phyloP scores from a whole-genome alignment of 495 filamentous ascomycete species.

The Extremus antarcticus region DNA sequence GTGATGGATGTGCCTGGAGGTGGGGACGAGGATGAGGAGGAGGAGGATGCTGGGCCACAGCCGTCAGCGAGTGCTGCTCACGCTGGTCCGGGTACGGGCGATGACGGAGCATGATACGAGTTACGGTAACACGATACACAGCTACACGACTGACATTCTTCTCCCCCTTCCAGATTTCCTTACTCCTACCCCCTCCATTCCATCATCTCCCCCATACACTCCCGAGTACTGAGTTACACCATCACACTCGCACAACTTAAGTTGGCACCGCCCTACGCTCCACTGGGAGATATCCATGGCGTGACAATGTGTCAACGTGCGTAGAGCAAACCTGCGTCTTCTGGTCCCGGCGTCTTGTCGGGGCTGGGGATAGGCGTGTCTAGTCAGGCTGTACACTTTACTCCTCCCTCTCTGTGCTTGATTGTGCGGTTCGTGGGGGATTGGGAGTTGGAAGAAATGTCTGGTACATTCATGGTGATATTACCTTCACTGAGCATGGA shows the following conservation, averaged over 20 bases:
- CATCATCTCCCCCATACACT: not conserved
- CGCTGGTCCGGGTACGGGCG: not conserved
- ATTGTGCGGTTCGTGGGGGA: not conserved
- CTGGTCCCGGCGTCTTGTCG: no score
- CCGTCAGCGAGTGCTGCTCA: not conserved
- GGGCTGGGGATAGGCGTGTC: no score
- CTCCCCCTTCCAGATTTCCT: not conserved
- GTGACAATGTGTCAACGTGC: conserved; percentile 93
- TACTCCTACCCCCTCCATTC: not conserved
- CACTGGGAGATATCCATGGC: conserved; percentile 50
- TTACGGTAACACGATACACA: no score
- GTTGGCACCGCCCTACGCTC: conserved; percentile 56
- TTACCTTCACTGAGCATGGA: not conserved
- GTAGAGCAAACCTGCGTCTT: no score
- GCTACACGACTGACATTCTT: no score
- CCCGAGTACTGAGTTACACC: not conserved
- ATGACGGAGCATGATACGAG: not conserved
- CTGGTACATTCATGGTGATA: not conserved
- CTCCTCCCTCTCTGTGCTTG: not conserved
- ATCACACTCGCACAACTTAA: conserved; percentile 64
- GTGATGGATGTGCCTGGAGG: conserved; percentile 77
- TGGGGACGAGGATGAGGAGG: conserved; percentile 59
- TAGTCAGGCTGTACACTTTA: no score
- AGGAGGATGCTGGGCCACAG: conserved; percentile 21
- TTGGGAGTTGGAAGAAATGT: not conserved